A percentile compares a stretch with the other conserved stretches of the same genome.
These are phyloP conservation scores for Pichia sp. DNA, from an alignment of 1,139 yeast species.

Conservation along the genomic window DNA sequence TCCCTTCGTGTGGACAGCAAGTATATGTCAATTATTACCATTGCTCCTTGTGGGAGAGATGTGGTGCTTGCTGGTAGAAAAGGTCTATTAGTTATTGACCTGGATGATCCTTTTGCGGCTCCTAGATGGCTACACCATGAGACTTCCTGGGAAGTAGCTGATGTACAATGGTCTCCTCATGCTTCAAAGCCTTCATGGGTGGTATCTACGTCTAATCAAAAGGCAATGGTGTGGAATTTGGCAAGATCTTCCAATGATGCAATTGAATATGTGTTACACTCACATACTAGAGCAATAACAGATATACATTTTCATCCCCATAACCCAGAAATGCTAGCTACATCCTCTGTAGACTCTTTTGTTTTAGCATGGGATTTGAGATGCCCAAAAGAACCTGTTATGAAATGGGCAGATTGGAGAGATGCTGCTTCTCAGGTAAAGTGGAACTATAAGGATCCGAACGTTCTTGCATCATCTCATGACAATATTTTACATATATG, in stretches of 20 bases:
- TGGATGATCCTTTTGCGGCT: constrained; percentile 91
- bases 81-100: constrained; percentile 82
- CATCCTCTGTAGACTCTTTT: constrained; percentile 87
- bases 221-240: constrained; percentile 90
- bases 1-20: constrained; percentile 78
- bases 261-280: constrained; percentile 78
- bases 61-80: constrained; percentile 86
- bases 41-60: constrained; percentile 88
- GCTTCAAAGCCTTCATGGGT: constrained; percentile 81
- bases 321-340: constrained; percentile 84
- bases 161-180: constrained; percentile 97
- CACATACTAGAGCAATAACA: constrained; percentile 88
- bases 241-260: constrained; percentile 71
- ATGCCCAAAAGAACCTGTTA: constrained; percentile 62
- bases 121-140: constrained; percentile 90
- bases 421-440: constrained; percentile 94
- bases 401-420: constrained; percentile 84
- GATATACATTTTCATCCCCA: constrained; percentile 89
- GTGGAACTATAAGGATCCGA: constrained; percentile 76
- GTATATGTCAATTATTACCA: constrained; percentile 54
- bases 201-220: constrained; percentile 88
- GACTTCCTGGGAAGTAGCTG: constrained; percentile 98
- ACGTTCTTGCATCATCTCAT: constrained; percentile 78
- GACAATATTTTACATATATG: constrained; percentile 74
- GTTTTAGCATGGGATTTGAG: constrained; percentile 90